phyloP scores from a whole-genome alignment of 1,284 basidiomycete genomes.

The Cystobasidiaceae sp. region DNA sequence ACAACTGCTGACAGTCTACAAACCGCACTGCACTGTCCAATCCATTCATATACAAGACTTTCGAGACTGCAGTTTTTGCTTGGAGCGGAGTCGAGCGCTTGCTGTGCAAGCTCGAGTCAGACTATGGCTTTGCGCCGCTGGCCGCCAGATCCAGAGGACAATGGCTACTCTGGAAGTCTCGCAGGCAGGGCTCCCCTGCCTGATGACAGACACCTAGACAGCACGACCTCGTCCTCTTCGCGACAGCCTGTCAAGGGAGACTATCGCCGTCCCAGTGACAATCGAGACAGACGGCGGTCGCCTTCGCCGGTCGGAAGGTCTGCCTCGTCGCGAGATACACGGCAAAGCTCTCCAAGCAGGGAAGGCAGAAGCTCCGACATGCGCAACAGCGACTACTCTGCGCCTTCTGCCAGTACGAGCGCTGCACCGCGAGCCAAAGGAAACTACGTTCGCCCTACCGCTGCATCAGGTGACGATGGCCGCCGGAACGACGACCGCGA shows the following conservation, averaged over 20 bases:
- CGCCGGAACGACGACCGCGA: constrained; percentile 13
- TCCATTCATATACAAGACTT: no score
- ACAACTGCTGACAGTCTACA: no score
- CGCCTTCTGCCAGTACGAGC: constrained; percentile 13
- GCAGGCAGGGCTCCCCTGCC: constrained; percentile 26
- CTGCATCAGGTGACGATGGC: background rate
- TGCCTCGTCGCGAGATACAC: no score
- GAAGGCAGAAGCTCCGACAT: no score
- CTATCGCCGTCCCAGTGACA: background rate
- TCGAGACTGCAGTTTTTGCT: background rate
- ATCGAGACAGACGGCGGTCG: background rate
- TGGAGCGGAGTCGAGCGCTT: background rate
- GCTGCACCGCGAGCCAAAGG: constrained; percentile 7
- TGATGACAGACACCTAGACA: background rate
- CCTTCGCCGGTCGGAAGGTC: background rate
- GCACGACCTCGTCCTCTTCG: background rate
- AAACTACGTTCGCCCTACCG: constrained; percentile 3
- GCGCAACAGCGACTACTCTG: background rate
- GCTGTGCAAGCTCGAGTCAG: background rate
- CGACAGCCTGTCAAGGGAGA: background rate
- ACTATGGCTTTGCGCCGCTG: no score
- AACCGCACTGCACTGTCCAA: no score
- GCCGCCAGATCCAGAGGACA: no score
- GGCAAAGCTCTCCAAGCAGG: no score
- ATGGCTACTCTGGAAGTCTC: constrained; percentile 3